Evolutionary conservation across 345 rosid genomes (phyloP).

Genomic region (Camelina hispida): DNA sequence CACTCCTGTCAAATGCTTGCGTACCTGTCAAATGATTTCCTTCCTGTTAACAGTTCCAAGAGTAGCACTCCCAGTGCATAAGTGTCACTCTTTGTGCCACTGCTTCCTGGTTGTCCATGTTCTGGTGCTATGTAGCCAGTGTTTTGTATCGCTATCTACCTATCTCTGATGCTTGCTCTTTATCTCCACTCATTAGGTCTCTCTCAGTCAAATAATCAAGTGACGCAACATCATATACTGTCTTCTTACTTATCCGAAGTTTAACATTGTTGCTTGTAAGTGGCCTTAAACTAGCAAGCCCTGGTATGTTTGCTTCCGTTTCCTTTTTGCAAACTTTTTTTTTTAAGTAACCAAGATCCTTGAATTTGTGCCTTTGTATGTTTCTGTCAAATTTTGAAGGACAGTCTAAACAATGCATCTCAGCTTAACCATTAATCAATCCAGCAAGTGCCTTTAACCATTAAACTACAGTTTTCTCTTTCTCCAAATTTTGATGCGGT

Average conservation of each 20-base stretch:
- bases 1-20: slow-evolving; percentile 19
- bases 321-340: no score
- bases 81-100: slow-evolving; percentile 67
- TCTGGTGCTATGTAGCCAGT: slow-evolving; percentile 82
- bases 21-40: slow-evolving; percentile 72
- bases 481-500: no score
- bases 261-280: slow-evolving; percentile 72
- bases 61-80: slow-evolving; percentile 90
- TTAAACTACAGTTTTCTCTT: no score
- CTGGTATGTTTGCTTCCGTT: no score
- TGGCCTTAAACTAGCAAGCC: slow-evolving; percentile 76
- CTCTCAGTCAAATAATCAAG: slow-evolving; percentile 19
- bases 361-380: no score
- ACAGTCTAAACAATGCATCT: no score
- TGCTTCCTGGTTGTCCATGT: slow-evolving; percentile 67
- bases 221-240: neutral
- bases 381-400: no score
- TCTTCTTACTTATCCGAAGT: slow-evolving; percentile 59
- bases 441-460: no score
- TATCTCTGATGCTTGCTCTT: slow-evolving; percentile 79
- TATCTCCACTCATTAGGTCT: slow-evolving; percentile 37
- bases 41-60: slow-evolving; percentile 87
- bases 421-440: no score
- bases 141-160: slow-evolving; percentile 64
- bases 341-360: no score